Evolutionary conservation across 139 green algal genomes (phyloP).

Genomic region (Auxenochlorella pyrenoidosa): DNA sequence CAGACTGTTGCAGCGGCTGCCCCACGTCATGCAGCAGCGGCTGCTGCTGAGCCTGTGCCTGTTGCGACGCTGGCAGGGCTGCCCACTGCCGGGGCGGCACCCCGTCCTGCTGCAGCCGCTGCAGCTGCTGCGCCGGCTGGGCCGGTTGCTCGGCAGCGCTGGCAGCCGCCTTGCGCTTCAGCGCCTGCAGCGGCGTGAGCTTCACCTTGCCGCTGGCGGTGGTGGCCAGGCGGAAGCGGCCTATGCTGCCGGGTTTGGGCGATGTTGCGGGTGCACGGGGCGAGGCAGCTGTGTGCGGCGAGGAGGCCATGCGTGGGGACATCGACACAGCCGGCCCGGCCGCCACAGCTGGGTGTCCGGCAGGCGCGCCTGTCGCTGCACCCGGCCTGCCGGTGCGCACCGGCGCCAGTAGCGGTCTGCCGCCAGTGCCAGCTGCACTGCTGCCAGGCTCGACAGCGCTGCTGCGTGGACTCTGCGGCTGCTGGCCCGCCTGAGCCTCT

Average conservation of each 20-base stretch:
- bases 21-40: not conserved
- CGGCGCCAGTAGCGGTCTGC: no score
- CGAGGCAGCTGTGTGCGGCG: not conserved
- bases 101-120: not conserved
- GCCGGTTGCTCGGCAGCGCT: not conserved
- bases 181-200: conserved; percentile 3
- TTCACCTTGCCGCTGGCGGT: conserved; percentile 8
- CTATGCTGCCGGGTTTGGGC: not conserved
- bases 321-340: not conserved
- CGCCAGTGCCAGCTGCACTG: no score
- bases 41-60: not conserved
- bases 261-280: not conserved
- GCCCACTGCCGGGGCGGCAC: not conserved
- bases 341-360: not conserved
- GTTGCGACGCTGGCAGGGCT: no score
- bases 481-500: no score
- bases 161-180: not conserved
- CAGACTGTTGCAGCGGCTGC: not conserved
- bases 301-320: not conserved
- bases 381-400: not conserved
- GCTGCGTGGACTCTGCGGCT: no score
- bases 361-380: not conserved
- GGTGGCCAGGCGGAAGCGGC: not conserved
- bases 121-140: not conserved
- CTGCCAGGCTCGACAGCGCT: no score